phyloP scores from a whole-genome alignment of 805 yeast genomes.

The Saccharomyces eubayanus region DNA sequence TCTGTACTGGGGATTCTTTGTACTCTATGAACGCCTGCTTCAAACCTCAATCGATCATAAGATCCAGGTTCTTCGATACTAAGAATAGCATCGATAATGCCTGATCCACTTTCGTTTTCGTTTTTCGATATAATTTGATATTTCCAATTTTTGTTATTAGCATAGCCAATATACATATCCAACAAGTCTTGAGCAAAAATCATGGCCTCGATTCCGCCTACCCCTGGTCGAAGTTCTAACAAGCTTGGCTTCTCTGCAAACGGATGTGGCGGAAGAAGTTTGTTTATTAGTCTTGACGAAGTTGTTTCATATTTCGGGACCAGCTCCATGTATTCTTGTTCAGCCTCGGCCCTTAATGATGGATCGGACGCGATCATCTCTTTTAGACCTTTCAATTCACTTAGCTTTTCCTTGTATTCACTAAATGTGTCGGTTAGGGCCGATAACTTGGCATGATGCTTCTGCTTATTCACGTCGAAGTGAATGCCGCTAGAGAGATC shows the following conservation, averaged over 20 bases:
- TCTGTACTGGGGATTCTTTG: slow-evolving; percentile 93
- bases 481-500: slow-evolving; percentile 36
- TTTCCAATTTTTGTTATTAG: slow-evolving; percentile 60
- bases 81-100: slow-evolving; percentile 69
- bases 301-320: slow-evolving; percentile 39
- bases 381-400: slow-evolving; percentile 30
- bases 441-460: slow-evolving; percentile 39
- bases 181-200: slow-evolving; percentile 75
- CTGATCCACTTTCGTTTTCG: slow-evolving; percentile 52
- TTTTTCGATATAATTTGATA: slow-evolving; percentile 49
- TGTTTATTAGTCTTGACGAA: slow-evolving; percentile 42
- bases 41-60: slow-evolving; percentile 64
- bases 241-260: slow-evolving; percentile 72
- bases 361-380: slow-evolving; percentile 27
- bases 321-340: slow-evolving; percentile 43
- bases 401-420: slow-evolving; percentile 31
- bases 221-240: slow-evolving; percentile 86
- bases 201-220: slow-evolving; percentile 91
- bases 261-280: slow-evolving; percentile 66
- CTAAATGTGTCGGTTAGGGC: slow-evolving; percentile 36
- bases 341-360: slow-evolving; percentile 49
- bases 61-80: slow-evolving; percentile 69
- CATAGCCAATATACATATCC: slow-evolving; percentile 72
- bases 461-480: slow-evolving; percentile 43
- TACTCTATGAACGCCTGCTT: slow-evolving; percentile 94